Base-by-base conservation (phyloP, 257 asterid genomes). In the Forsythia suspensa region DNA sequence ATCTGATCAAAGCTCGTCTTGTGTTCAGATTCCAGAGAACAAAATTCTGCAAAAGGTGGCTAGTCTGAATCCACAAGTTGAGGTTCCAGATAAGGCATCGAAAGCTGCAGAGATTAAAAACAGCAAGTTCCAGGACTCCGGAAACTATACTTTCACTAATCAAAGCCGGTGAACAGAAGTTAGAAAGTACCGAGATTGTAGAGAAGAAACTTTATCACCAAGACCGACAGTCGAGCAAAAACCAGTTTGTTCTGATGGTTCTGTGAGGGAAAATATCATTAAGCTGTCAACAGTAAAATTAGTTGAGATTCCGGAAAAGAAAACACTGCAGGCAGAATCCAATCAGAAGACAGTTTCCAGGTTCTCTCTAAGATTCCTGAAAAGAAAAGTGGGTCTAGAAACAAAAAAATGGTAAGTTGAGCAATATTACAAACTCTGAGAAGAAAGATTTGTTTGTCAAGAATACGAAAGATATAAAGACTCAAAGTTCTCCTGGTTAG, bases 251-350 rank as follows among this genome's bases (percentile, higher is more conserved):
- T 51, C 76, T 11, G 83, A 73, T 37, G 39, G 73, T 40, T 52
- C 72, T 24, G 84, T n/a, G 63, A 55, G 82, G 59, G 77, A 89
- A 84, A 81, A 34, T 51, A 63, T n/a, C 83, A 8, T 21, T 77
- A n/a, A n/a, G 44, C 65, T 16, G 82, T 78, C 57, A 18, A 66
- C 44, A 18, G 79, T 71, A 29, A 84, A 48, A 57, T 80, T 86
- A 48, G 82, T 87, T 21, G 92, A 89, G 81, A 88, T 88, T 57
- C 92, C 93, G 0, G 97, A 89, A 71, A 89, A 81, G 83, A 77
- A 78, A 73, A 68, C 59, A 46, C 81, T 52, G 79, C 51, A 76
- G 68, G 78, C 52, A 61, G 61, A 77, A 78, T 79, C 79, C 13
- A 71, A 40, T 36, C 76, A 61, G 70, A 88, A 80, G 55, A 59